Evolutionary conservation across 306 rosid genomes (phyloP), one percentile per base, ranked within the genome.

Genomic region (Delonix regia): DNA sequence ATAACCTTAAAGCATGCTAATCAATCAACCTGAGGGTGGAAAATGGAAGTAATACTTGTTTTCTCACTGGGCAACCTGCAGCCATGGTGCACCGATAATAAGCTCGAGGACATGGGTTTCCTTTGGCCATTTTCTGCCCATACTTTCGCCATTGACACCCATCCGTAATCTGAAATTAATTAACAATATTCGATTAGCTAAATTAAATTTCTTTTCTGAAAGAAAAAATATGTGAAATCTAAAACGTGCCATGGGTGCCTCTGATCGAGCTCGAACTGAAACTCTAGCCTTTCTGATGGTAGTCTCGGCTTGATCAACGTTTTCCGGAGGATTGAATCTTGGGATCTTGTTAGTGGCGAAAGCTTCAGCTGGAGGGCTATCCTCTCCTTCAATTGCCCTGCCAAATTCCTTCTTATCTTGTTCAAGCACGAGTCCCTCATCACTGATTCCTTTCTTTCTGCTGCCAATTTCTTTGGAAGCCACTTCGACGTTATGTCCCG

Each of bases 71-170:
- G 65, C 99, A 92, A 81, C 89, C 92, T 22, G 59, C 49, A 33
- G 97, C 89, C 91, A 91, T 90, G 47, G 93, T 88, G 87, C 99
- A 94, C 3, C 97, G 69, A 36, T 90, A 94, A 83, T 94, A 94
- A 82, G 97, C 97, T 69, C 97, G 87, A 65, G 99, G 97, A 82
- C 95, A 90, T 4, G 97, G 97, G 73, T 89, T 92, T 75, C 99
- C 97, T 74, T 94, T 94, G 0, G 97, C 92, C 90, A 90, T 88
- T 68, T 94, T 94, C 79, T 94, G 99, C 3, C 99, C 99, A 56
- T 94, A 94, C 81, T 94, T 94, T 42, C 99, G 76, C 99, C 97
- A 94, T 81, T 94, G 99, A 45, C 97, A 92, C 4, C 99, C 97
- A 85, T 94, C 97, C 30, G 85, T 85, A 28, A 94, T 89, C 99